Evolutionary conservation across 2,329 filamentous ascomycete genomes (phyloP).

Genomic region (Penicillium thymicola): DNA sequence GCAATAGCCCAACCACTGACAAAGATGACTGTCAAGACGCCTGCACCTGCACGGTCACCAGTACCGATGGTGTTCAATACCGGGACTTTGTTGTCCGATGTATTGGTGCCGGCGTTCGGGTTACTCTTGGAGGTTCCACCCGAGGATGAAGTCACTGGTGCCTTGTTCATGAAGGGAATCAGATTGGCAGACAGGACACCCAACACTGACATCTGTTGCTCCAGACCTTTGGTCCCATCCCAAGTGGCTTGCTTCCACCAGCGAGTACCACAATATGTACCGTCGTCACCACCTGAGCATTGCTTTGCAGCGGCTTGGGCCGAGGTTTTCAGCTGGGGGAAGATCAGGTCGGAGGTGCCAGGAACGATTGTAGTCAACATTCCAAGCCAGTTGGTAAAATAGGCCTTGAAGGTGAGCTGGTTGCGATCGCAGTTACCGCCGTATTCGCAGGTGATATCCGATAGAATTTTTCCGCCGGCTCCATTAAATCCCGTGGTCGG

Average conservation of each 20-base stretch:
- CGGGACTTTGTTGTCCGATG: constrained; percentile 8
- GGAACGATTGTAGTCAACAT: constrained; percentile 62
- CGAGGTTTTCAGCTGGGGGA: constrained; percentile 58
- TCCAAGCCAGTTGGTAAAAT: constrained; percentile 65
- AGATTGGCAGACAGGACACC: constrained; percentile 35
- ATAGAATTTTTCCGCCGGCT: constrained; percentile 54
- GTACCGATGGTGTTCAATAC: constrained; percentile 28
- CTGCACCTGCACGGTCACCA: constrained; percentile 38
- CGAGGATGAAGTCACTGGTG: constrained; percentile 45
- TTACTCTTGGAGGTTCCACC: constrained; percentile 59
- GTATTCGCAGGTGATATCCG: constrained; percentile 66
- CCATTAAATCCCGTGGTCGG: constrained; percentile 32
- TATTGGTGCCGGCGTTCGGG: constrained; percentile 39
- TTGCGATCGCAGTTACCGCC: constrained; percentile 64
- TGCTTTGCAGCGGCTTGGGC: constrained; percentile 59
- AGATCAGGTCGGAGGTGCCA: constrained; percentile 53
- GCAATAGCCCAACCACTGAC: constrained; percentile 26
- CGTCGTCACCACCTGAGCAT: constrained; percentile 58
- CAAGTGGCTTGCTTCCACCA: constrained; percentile 39
- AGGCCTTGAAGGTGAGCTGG: constrained; percentile 71
- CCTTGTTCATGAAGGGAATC: constrained; percentile 27
- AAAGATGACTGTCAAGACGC: constrained; percentile 33
- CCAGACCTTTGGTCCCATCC: constrained; percentile 38
- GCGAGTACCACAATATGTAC: constrained; percentile 54
- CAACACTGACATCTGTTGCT: constrained; percentile 43